Base-by-base conservation (phyloP, 2,329 filamentous ascomycete genomes). In the Pezicula rhizophila region DNA sequence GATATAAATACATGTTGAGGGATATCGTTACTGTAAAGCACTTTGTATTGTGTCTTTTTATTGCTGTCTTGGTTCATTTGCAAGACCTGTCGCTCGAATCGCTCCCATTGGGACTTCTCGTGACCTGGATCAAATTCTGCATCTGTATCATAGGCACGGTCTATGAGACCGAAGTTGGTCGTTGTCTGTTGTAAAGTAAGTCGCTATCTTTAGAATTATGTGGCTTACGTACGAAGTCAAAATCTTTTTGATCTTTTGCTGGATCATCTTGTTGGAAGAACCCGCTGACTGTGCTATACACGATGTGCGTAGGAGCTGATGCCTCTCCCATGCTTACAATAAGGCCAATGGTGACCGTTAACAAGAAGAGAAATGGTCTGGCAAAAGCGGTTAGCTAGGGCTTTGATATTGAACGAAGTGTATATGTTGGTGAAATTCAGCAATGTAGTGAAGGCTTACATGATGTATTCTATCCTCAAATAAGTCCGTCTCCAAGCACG, bases 201-300 rank as follows among this genome's bases (percentile, higher is more conserved):
- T 40, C 38, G 23, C 20, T 42, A 5, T 26, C 40, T 26, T 4
- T 2, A 26, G 20, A 26, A 31, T 42, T 2, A n/a, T 12, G 5
- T 10, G 17, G 6, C 28, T 8, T 45, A 60, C 72, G 59, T 64
- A 84, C 81, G 57, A 84, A 85, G 65, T 84, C 79, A 62, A 85
- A 85, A 2, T 65, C 73, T 4, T 61, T 67, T 2, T 78, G 65
- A 45, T 79, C 66, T 1, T 80, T 85, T 8, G 68, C 60, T 0
- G 70, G 60, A 20, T 82, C 73, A 55, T 84, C 80, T 57, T 85
- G 82, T 25, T 78, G 66, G 58, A 85, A 85, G 61, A 79, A 78
- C 0, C 79, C 81, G 0, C 70, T 66, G 2, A 85, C 71, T 0
- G 80, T 76, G 0, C 73, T 76, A 62, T 82, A 84, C 53, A 76